Conservation (phyloP, 768 basidiomycete genomes). For the Amanita thiersii region DNA sequence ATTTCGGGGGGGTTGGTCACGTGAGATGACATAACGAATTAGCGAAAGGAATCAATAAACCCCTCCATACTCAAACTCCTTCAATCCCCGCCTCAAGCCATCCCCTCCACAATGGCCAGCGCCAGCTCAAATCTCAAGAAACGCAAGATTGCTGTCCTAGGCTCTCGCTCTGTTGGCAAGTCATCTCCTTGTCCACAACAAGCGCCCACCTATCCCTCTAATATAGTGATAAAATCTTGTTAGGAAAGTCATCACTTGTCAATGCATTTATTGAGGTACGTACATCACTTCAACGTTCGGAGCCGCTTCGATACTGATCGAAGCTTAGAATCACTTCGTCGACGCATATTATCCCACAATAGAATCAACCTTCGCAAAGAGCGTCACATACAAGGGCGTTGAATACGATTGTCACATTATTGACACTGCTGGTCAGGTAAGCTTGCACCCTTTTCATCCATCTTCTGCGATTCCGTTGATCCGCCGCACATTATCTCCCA, state of each 20-base stretch:
- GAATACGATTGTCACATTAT: slow-evolving; percentile 97
- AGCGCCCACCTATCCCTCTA: background rate
- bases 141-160: slow-evolving; percentile 85
- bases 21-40: slow-evolving; percentile 6
- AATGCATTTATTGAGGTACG: slow-evolving; percentile 80
- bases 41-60: slow-evolving; percentile 9
- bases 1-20: background rate
- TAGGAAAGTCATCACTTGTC: slow-evolving; percentile 95
- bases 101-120: slow-evolving; percentile 10
- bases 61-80: background rate
- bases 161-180: slow-evolving; percentile 86
- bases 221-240: background rate
- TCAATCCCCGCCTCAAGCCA: background rate
- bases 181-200: slow-evolving; percentile 8
- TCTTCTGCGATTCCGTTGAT: background rate
- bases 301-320: background rate
- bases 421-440: slow-evolving; percentile 94
- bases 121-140: slow-evolving; percentile 46
- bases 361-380: slow-evolving; percentile 82
- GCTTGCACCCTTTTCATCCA: slow-evolving; percentile 13
- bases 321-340: slow-evolving; percentile 61
- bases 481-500: slow-evolving; percentile 21
- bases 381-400: slow-evolving; percentile 76
- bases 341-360: slow-evolving; percentile 96
- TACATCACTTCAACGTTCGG: background rate